Evolutionary conservation across 1,139 yeast genomes (phyloP).

Genomic region (Sugiyamaella castrensis): DNA sequence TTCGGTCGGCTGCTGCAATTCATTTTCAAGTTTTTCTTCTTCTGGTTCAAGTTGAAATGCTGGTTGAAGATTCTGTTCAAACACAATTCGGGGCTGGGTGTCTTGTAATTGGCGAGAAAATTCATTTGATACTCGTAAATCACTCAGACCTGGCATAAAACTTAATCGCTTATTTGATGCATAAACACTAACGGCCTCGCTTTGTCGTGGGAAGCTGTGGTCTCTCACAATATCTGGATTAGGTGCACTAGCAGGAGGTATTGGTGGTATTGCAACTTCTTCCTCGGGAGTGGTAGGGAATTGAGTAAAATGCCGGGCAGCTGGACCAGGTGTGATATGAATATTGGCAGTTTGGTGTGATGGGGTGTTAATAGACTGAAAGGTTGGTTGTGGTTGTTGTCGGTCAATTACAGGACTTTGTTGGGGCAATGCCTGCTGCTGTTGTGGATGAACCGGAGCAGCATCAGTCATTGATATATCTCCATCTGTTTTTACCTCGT

Average conservation of each 20-base stretch:
- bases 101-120: constrained; percentile 21
- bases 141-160: constrained; percentile 30
- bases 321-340: constrained; percentile 16
- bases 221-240: constrained; percentile 13
- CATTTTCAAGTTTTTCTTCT: constrained; percentile 13
- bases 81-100: no score
- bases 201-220: constrained; percentile 16
- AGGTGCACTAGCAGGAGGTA: constrained; percentile 8
- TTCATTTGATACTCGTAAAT: constrained; percentile 27
- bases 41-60: constrained; percentile 1
- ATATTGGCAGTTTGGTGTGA: not conserved
- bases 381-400: not conserved
- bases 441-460: not conserved
- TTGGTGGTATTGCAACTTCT: constrained; percentile 7
- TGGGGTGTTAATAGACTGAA: not conserved
- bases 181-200: constrained; percentile 4
- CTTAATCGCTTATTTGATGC: constrained; percentile 23
- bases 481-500: constrained; percentile 4
- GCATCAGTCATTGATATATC: not conserved
- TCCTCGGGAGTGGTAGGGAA: constrained; percentile 26
- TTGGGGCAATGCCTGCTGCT: not conserved
- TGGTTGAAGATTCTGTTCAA: constrained; percentile 4
- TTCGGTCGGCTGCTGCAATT: constrained; percentile 6
- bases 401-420: not conserved
- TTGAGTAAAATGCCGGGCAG: constrained; percentile 23